A percentile compares a stretch with the other conserved stretches of the same genome.
phyloP scores from a whole-genome alignment of 371 early-diverging fungal species.

The Chytridiales sp. region DNA sequence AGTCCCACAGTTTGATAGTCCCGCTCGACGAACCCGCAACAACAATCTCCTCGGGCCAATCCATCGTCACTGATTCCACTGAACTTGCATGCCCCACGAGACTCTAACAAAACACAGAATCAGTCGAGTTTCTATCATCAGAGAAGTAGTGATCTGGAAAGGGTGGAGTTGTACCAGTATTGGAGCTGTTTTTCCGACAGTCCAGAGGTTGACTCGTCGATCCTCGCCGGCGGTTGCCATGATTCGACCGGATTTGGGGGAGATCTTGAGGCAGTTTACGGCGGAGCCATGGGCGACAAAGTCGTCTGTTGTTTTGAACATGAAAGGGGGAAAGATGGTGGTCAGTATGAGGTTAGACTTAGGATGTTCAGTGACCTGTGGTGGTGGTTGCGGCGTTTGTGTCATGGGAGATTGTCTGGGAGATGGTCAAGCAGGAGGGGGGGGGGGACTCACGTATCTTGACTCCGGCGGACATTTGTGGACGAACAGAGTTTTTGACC shows the following conservation, averaged over 20 bases:
- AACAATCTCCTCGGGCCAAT: slow-evolving; percentile 54
- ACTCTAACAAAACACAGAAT: slow-evolving; percentile 26
- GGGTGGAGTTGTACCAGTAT: slow-evolving; percentile 40
- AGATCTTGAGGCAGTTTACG: slow-evolving; percentile 47
- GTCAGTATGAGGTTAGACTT: no score
- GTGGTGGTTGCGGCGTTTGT: no score
- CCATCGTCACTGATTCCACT: slow-evolving; percentile 48
- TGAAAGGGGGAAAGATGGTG: no score
- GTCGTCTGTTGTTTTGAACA: slow-evolving; percentile 36
- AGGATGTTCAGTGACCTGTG: no score
- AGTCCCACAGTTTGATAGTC: slow-evolving; percentile 62
- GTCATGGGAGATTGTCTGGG: no score
- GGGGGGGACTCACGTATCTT: no score
- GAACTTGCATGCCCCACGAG: slow-evolving; percentile 47
- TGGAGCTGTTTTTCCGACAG: slow-evolving; percentile 44
- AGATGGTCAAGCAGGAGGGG: no score
- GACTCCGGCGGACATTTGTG: no score
- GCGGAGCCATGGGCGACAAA: slow-evolving; percentile 40
- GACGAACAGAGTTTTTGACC: no score
- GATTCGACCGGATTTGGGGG: slow-evolving; percentile 50
- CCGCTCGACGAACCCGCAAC: slow-evolving; percentile 56
- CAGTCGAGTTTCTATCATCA: slow-evolving; percentile 3
- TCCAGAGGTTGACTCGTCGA: slow-evolving; percentile 53
- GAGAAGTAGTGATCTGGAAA: slow-evolving; percentile 1
- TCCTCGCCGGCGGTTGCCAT: slow-evolving; percentile 60